Evolutionary conservation across 2,329 filamentous ascomycete genomes (phyloP).

Genomic region (Thyridium curvatum): DNA sequence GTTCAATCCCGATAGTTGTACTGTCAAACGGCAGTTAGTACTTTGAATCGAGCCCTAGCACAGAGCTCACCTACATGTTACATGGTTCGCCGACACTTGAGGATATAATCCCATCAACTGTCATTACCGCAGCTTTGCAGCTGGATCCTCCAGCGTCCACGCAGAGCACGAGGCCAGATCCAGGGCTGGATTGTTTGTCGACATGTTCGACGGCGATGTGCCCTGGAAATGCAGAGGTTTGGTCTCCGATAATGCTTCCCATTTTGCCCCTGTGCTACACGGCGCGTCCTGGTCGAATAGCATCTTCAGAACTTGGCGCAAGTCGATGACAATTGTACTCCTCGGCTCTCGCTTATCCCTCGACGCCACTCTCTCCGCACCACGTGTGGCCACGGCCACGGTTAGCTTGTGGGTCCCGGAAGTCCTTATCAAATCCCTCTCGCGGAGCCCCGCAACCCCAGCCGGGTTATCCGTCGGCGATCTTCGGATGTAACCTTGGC

Average conservation of each 20-base stretch:
- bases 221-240: conserved; percentile 9
- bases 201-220: not conserved
- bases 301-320: conserved; percentile 1
- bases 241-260: conserved; percentile 8
- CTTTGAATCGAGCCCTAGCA: conserved; percentile 11
- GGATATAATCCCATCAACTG: conserved; percentile 14
- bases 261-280: conserved; percentile 11
- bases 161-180: conserved; percentile 20
- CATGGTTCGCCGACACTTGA: conserved; percentile 26
- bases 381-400: too few relatives aligned
- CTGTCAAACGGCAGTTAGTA: conserved; percentile 7
- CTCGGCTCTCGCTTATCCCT: too few relatives aligned
- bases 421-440: too few relatives aligned
- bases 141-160: conserved; percentile 35
- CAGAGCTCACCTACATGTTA: conserved; percentile 24
- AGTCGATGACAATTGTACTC: conserved; percentile 8
- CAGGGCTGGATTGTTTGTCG: not conserved
- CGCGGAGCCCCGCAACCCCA: conserved; percentile 3
- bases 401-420: too few relatives aligned
- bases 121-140: conserved; percentile 28
- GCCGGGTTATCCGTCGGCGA: too few relatives aligned
- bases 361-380: too few relatives aligned
- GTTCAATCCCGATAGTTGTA: conserved; percentile 18
- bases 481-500: too few relatives aligned
- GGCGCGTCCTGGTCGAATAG: not conserved